Conservation (phyloP, 441 rosid species). For the Manihot esculenta region DNA sequence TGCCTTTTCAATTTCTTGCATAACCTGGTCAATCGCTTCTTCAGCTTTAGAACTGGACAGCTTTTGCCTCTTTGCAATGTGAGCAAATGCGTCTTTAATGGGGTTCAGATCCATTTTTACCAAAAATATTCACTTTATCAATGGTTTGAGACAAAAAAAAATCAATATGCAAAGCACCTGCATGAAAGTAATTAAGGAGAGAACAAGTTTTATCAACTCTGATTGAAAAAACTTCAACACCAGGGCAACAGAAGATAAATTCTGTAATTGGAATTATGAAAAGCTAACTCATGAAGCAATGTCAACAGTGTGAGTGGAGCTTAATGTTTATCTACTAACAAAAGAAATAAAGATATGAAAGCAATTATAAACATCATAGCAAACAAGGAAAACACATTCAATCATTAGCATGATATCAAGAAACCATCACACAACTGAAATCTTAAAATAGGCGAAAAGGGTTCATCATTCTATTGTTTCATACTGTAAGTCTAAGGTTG, state of each 20-base stretch:
- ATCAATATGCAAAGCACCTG: constrained; percentile 15
- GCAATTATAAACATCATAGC: too few relatives aligned
- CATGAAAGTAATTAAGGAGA: constrained; percentile 1
- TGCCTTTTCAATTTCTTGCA: constrained; percentile 32
- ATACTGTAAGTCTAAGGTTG: neutral
- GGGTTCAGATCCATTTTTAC: constrained; percentile 44
- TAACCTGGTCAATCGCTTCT: constrained; percentile 37
- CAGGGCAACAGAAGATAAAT: neutral
- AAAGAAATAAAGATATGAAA: neutral
- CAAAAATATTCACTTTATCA: neutral
- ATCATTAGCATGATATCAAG: neutral
- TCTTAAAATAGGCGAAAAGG: neutral
- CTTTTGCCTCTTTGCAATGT: constrained; percentile 49
- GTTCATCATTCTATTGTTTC: neutral
- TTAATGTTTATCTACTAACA: neutral
- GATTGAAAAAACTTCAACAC: neutral
- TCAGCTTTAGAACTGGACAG: constrained; percentile 39
- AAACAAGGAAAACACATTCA: neutral
- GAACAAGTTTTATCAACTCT: neutral
- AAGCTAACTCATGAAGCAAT: neutral
- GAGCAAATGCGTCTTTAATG: constrained; percentile 48
- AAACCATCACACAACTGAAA: neutral
- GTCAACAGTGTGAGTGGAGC: neutral
- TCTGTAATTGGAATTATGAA: neutral
- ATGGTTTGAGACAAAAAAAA: neutral